Percentiles rank a stretch among this genome's conserved stretches.
Conservation (phyloP, 2,329 filamentous ascomycete species). For the Cyphellophora attinorum region DNA sequence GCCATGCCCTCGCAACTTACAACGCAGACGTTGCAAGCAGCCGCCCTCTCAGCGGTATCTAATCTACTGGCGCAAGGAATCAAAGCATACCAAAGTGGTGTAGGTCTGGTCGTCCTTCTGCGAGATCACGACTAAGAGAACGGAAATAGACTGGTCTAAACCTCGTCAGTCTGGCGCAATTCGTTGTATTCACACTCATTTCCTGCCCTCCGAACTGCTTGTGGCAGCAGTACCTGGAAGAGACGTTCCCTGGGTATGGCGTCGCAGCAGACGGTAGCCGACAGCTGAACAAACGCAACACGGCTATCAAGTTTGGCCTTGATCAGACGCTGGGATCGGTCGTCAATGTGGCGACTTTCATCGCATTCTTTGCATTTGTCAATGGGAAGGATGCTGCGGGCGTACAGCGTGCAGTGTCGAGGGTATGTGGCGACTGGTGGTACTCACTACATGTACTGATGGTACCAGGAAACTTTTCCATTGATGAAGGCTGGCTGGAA, state of each 20-base stretch:
- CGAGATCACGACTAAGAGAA: not conserved
- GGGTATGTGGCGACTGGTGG: conserved; percentile 19
- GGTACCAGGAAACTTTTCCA: conserved; percentile 24
- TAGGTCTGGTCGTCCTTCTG: conserved; percentile 21
- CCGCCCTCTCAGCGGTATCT: conserved; percentile 55
- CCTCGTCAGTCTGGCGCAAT: conserved; percentile 49
- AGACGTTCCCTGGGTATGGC: conserved; percentile 53
- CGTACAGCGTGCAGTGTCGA: conserved; percentile 24
- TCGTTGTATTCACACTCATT: conserved; percentile 62
- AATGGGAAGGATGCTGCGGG: conserved; percentile 26
- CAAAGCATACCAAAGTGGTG: conserved; percentile 50
- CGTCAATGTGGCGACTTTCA: conserved; percentile 48
- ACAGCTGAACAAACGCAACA: conserved; percentile 37
- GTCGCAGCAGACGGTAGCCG: conserved; percentile 6
- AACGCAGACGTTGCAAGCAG: conserved; percentile 55
- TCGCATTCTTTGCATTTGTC: conserved; percentile 44
- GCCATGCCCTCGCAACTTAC: conserved; percentile 32
- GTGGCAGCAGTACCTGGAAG: conserved; percentile 76
- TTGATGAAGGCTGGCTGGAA: conserved; percentile 29
- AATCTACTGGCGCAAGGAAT: conserved; percentile 67
- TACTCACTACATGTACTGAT: not conserved
- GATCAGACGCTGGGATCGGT: conserved; percentile 50
- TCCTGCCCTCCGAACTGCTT: conserved; percentile 74
- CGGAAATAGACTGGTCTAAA: conserved; percentile 19
- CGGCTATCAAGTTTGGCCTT: conserved; percentile 46